A percentile compares a stretch with the other conserved stretches of the same genome.
These are phyloP conservation scores for Lachnellula occidentalis DNA, from an alignment of 2,329 filamentous ascomycete species.

Conservation along the genomic window DNA sequence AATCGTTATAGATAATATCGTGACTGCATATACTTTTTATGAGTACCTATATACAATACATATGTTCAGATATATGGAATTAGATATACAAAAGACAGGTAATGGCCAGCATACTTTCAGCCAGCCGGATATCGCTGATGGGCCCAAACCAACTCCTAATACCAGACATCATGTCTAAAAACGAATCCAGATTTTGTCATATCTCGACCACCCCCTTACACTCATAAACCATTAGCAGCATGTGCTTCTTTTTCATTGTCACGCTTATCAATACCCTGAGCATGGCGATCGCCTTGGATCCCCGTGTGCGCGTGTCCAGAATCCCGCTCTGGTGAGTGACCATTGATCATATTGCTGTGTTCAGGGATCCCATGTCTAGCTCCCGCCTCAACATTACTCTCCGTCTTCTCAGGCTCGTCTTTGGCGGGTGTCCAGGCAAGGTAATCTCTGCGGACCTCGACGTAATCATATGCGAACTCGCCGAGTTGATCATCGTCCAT, in stretches of 20 bases:
- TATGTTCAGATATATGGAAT: neutral
- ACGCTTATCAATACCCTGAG: conserved; percentile 36
- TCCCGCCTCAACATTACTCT: conserved; percentile 51
- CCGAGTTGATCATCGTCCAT: conserved; percentile 90
- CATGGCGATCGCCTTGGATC: conserved; percentile 47
- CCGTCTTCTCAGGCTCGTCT: conserved; percentile 48
- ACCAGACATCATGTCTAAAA: neutral
- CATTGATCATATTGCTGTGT: conserved; percentile 62
- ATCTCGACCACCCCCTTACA: neutral
- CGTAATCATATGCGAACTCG: conserved; percentile 87
- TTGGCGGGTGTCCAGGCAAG: conserved; percentile 79
- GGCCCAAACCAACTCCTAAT: neutral
- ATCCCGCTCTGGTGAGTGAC: conserved; percentile 38
- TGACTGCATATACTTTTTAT: neutral
- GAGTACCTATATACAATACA: no score
- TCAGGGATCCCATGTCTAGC: conserved; percentile 69
- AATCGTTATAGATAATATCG: neutral
- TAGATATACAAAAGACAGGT: neutral
- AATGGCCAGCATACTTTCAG: neutral
- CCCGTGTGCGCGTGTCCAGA: conserved; percentile 37
- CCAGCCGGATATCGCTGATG: neutral
- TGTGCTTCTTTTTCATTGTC: conserved; percentile 17
- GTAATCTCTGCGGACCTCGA: conserved; percentile 83
- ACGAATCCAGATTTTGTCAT: neutral
- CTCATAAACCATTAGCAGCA: neutral